phyloP scores from a whole-genome alignment of 768 basidiomycete genomes.

The Tulasnella sp. region DNA sequence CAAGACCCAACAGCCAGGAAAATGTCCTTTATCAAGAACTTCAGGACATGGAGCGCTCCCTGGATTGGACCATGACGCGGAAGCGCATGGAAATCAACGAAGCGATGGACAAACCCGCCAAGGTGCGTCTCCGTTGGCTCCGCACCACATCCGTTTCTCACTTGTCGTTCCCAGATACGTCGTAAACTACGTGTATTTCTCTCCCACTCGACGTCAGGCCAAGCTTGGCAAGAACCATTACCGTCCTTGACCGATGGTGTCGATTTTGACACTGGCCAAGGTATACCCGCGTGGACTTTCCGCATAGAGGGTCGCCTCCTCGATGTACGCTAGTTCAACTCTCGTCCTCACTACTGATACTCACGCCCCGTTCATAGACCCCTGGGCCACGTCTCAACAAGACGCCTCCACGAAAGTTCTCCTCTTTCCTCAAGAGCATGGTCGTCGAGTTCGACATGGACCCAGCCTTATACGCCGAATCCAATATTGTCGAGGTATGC shows the following conservation, averaged over 20 bases:
- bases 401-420: slow-evolving; percentile 59
- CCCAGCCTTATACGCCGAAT: slow-evolving; percentile 63
- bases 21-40: slow-evolving; percentile 68
- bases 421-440: slow-evolving; percentile 71
- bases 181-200: slow-evolving; percentile 76
- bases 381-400: slow-evolving; percentile 43
- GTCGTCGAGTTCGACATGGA: slow-evolving; percentile 82
- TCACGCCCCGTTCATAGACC: slow-evolving; percentile 10
- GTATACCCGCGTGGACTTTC: slow-evolving; percentile 80
- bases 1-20: neutral
- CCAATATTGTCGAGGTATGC: slow-evolving; percentile 79
- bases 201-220: slow-evolving; percentile 76
- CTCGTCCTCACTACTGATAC: neutral
- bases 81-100: slow-evolving; percentile 88
- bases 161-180: slow-evolving; percentile 41
- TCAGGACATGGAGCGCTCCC: slow-evolving; percentile 74
- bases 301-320: slow-evolving; percentile 79
- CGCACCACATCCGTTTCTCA: neutral
- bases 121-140: slow-evolving; percentile 34
- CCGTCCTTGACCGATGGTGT: slow-evolving; percentile 29
- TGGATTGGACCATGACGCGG: slow-evolving; percentile 91
- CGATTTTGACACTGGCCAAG: slow-evolving; percentile 73
- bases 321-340: slow-evolving; percentile 27
- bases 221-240: slow-evolving; percentile 53
- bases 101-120: slow-evolving; percentile 58